A percentile compares a stretch with the other conserved stretches of the same genome.
Evolutionary conservation across 352 stramenopile genomes (phyloP).

Genomic region (Phytophthora tentaculata): DNA sequence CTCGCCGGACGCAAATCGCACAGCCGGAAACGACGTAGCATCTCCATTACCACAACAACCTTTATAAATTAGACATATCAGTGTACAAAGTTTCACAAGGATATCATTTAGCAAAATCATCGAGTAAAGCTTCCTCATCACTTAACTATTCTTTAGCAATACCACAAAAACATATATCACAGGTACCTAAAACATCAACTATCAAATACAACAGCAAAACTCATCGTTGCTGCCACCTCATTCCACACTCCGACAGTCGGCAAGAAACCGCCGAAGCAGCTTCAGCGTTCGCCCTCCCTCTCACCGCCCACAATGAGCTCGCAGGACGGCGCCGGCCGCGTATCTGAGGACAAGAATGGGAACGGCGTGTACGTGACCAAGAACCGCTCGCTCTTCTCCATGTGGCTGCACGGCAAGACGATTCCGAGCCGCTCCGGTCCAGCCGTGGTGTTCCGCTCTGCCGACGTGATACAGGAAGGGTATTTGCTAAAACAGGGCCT

Average conservation of each 20-base stretch:
- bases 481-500: conserved; percentile 87
- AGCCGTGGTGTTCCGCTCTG: conserved; percentile 76
- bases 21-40: conserved; percentile 2
- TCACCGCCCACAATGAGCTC: conserved; percentile 25
- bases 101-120: neutral
- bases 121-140: too few relatives aligned
- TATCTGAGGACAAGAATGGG: conserved; percentile 34
- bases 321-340: conserved; percentile 20
- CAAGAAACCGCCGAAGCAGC: conserved; percentile 31
- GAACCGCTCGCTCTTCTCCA: conserved; percentile 84
- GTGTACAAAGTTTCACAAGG: too few relatives aligned
- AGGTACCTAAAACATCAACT: neutral
- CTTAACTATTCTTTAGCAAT: too few relatives aligned
- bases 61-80: too few relatives aligned
- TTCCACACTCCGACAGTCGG: conserved; percentile 20
- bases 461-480: conserved; percentile 86
- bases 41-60: conserved; percentile 3
- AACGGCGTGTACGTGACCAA: conserved; percentile 89
- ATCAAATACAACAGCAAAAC: neutral
- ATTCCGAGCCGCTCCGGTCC: conserved; percentile 51
- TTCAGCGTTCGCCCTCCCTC: neutral
- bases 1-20: conserved; percentile 27
- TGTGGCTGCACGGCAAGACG: conserved; percentile 86
- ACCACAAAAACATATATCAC: neutral
- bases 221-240: neutral